Percentiles rank a stretch among this genome's conserved stretches.
Evolutionary conservation across 306 rosid species (phyloP).

Genomic region (Parietaria judaica): DNA sequence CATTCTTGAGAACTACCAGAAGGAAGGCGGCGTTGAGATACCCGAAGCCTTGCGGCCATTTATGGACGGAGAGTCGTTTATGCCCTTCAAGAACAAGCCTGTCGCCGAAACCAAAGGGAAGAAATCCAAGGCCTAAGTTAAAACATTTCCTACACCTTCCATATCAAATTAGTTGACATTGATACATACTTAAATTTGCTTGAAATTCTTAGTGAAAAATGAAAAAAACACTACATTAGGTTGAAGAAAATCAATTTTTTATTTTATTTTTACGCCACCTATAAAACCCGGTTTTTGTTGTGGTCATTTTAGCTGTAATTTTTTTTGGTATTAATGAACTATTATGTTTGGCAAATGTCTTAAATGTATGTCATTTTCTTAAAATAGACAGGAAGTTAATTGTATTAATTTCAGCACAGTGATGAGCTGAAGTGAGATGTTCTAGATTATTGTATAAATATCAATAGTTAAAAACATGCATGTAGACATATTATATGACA

Average conservation of each 20-base stretch:
- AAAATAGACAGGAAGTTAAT: neutral
- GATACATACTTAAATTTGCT: constrained; percentile 4
- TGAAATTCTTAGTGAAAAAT: neutral
- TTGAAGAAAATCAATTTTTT: neutral
- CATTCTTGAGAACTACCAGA: constrained; percentile 92
- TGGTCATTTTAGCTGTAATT: neutral
- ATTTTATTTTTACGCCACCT: constrained; percentile 3
- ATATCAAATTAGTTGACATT: constrained; percentile 19
- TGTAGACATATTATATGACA: no score
- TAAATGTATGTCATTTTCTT: neutral
- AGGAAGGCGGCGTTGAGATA: constrained; percentile 77
- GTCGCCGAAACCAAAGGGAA: constrained; percentile 80
- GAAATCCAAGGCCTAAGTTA: constrained; percentile 83
- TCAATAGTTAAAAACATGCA: no score
- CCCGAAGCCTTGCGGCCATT: constrained; percentile 63
- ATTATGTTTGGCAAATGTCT: neutral
- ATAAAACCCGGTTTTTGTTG: constrained; percentile 2
- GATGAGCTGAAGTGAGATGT: no score
- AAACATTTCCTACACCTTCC: constrained; percentile 24
- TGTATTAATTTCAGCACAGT: no score
- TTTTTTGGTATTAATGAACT: constrained; percentile 8
- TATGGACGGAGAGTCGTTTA: constrained; percentile 73
- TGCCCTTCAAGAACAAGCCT: constrained; percentile 69
- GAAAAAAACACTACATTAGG: neutral
- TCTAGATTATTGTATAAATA: no score